Evolutionary conservation across 306 rosid genomes (phyloP).

Genomic region (Acacia crassicarpa): DNA sequence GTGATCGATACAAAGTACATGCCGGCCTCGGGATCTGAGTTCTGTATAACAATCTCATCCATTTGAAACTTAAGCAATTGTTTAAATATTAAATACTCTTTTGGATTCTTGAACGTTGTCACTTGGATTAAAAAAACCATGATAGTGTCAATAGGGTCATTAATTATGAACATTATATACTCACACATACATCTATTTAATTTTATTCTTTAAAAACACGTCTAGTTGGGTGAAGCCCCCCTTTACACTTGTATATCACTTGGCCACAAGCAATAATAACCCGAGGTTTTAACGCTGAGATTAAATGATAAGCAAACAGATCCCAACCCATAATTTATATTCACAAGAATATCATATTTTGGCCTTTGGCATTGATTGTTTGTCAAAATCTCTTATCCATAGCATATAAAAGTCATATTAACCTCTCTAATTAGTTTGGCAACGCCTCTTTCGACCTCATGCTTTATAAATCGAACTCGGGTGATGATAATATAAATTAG

Average conservation of each 20-base stretch:
- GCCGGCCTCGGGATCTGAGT: slow-evolving; percentile 38
- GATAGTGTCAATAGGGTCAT: slow-evolving; percentile 26
- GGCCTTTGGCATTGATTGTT: slow-evolving; percentile 18
- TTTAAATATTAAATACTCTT: background rate
- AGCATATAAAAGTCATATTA: slow-evolving; percentile 20
- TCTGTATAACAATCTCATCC: slow-evolving; percentile 41
- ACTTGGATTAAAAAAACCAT: slow-evolving; percentile 18
- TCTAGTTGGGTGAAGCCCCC: background rate
- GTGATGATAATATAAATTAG: background rate
- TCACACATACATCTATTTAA: background rate
- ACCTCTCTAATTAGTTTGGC: background rate
- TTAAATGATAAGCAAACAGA: slow-evolving; percentile 1
- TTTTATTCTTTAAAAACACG: background rate
- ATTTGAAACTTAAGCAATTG: slow-evolving; percentile 14
- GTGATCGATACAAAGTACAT: background rate
- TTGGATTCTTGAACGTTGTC: slow-evolving; percentile 14
- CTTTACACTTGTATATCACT: background rate
- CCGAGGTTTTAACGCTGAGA: slow-evolving; percentile 1
- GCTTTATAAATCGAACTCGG: background rate
- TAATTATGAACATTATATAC: slow-evolving; percentile 10
- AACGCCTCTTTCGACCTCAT: slow-evolving; percentile 20
- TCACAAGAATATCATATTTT: background rate
- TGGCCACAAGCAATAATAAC: slow-evolving; percentile 25
- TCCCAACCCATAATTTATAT: background rate
- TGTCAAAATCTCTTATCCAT: slow-evolving; percentile 26